phyloP scores from a whole-genome alignment of 352 stramenopile genomes.

The Chrysophaeum taylorii region DNA sequence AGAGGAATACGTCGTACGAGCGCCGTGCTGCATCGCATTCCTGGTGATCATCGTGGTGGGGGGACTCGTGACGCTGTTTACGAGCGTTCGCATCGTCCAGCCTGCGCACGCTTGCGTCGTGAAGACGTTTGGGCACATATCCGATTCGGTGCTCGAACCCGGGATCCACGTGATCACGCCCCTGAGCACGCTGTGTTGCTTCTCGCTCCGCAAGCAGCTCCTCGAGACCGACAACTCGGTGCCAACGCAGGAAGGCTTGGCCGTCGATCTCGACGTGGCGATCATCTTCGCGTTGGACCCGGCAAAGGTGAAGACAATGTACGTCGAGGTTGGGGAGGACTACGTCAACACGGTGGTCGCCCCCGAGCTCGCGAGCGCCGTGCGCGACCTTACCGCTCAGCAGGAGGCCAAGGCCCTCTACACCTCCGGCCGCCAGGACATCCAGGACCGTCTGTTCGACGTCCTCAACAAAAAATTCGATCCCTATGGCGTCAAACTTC shows the following conservation, averaged over 20 bases:
- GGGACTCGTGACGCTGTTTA: too few relatives aligned
- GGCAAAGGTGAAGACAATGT: constrained; percentile 23
- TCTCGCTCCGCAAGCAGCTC: too few relatives aligned
- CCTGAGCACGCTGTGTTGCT: too few relatives aligned
- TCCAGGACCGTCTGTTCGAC: constrained; percentile 28
- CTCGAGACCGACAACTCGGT: constrained; percentile 33
- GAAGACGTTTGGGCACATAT: too few relatives aligned
- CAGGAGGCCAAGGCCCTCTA: constrained; percentile 36
- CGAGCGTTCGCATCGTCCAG: too few relatives aligned
- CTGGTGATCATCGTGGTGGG: too few relatives aligned
- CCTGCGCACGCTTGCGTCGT: too few relatives aligned
- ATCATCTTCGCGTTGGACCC: constrained; percentile 21
- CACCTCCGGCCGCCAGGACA: constrained; percentile 24
- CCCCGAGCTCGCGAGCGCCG: constrained; percentile 31
- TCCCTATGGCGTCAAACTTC: constrained; percentile 31
- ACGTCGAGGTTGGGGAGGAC: constrained; percentile 26
- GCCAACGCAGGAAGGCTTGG: constrained; percentile 31
- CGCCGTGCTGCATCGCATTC: too few relatives aligned
- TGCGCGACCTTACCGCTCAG: constrained; percentile 33
- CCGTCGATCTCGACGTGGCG: constrained; percentile 23
- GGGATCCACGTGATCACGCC: too few relatives aligned
- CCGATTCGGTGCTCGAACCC: too few relatives aligned
- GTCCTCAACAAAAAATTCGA: constrained; percentile 25
- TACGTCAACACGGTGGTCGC: constrained; percentile 29
- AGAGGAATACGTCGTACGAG: too few relatives aligned